phyloP scores from a whole-genome alignment of 1,284 basidiomycete genomes.

The Boletus calvinii region DNA sequence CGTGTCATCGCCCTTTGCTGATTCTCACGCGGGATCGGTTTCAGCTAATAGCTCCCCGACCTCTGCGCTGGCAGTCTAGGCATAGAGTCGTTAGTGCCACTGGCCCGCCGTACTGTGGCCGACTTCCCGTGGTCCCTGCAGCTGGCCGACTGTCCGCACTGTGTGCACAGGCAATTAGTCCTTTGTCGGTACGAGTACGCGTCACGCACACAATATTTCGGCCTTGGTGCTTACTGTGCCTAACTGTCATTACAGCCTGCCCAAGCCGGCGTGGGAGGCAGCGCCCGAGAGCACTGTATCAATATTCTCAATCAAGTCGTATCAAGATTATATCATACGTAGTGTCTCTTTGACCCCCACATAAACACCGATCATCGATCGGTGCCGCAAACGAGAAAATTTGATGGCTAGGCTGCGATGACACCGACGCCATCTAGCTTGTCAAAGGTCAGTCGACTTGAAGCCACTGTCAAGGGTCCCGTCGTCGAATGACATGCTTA shows the following conservation, averaged over 20 bases:
- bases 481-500: conserved; percentile 5
- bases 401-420: not conserved
- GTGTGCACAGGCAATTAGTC: conserved; percentile 5
- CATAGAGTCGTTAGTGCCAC: not conserved
- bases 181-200: not conserved
- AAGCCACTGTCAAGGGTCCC: conserved; percentile 13
- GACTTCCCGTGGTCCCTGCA: not conserved
- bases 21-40: not conserved
- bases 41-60: not conserved
- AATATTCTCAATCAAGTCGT: not conserved
- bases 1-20: not conserved
- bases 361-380: conserved; percentile 15
- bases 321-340: not conserved
- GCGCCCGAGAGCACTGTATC: not conserved
- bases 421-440: conserved; percentile 1
- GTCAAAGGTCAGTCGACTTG: conserved; percentile 7
- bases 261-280: not conserved
- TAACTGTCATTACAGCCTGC: not conserved
- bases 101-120: conserved; percentile 6
- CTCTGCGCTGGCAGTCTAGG: conserved; percentile 1
- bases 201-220: not conserved
- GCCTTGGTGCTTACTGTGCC: conserved; percentile 6
- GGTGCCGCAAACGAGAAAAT: conserved; percentile 6
- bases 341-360: not conserved
- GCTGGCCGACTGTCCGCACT: not conserved